phyloP scores from a whole-genome alignment of 495 filamentous ascomycete genomes.

The Hypomontagnella monticulosa region DNA sequence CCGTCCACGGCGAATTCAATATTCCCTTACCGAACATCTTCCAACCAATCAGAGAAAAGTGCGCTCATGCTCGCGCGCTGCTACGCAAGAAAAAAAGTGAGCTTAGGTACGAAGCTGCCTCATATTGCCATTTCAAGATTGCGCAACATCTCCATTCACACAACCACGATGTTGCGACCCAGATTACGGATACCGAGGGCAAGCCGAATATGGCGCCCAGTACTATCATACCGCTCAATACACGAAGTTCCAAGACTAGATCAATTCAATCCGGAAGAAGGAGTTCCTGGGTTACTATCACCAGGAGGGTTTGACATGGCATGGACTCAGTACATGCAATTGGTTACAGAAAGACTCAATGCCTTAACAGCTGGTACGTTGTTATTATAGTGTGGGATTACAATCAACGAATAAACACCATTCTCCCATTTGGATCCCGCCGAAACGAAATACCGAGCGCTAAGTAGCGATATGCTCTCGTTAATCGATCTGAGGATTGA shows the following conservation, averaged over 20 bases:
- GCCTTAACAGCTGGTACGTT: conserved; percentile 73
- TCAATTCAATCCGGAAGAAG: conserved; percentile 64
- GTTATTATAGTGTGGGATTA: background rate
- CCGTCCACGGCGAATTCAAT: conserved; percentile 39
- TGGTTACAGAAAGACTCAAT: conserved; percentile 80
- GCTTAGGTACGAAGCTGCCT: conserved; percentile 11
- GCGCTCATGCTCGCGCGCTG: conserved; percentile 13
- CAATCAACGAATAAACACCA: background rate
- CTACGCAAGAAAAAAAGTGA: conserved; percentile 39
- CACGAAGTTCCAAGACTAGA: conserved; percentile 70
- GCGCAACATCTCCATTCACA: conserved; percentile 30
- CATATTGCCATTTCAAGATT: conserved; percentile 20
- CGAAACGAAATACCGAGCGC: background rate
- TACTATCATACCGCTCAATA: conserved; percentile 33
- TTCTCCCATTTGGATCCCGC: background rate
- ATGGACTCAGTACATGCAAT: conserved; percentile 83
- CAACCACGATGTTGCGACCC: conserved; percentile 52
- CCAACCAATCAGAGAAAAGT: conserved; percentile 33
- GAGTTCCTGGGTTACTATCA: conserved; percentile 73
- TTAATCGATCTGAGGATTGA: conserved; percentile 1
- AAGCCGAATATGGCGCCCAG: conserved; percentile 37
- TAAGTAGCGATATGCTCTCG: background rate
- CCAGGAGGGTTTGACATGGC: conserved; percentile 72
- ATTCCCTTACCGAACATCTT: conserved; percentile 27
- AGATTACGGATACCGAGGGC: conserved; percentile 57